Conservation (phyloP, 345 rosid species). For the Aethionema arabicum region DNA sequence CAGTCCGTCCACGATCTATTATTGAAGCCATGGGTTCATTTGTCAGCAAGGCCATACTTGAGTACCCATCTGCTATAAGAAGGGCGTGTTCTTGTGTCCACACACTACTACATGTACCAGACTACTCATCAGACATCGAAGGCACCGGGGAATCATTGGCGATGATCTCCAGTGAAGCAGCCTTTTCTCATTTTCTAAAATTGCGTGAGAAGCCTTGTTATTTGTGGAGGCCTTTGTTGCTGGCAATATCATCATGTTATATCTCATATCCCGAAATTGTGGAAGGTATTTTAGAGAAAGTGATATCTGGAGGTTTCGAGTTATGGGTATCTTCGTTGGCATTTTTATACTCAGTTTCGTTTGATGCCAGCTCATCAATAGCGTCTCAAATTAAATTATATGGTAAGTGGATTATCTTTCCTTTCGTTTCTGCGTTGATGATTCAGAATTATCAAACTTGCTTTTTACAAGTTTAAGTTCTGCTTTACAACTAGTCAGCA, state of each 20-base stretch:
- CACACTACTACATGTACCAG: conserved; percentile 62
- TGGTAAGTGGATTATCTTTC: conserved; percentile 43
- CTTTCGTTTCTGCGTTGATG: conserved; percentile 5
- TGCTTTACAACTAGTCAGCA: conserved; percentile 13
- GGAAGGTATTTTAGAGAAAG: conserved; percentile 57
- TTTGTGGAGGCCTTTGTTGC: conserved; percentile 71
- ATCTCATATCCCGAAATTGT: conserved; percentile 53
- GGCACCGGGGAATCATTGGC: conserved; percentile 54
- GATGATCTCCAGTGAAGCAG: conserved; percentile 52
- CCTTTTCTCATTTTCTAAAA: conserved; percentile 63
- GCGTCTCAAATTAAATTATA: conserved; percentile 62
- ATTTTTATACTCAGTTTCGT: conserved; percentile 42
- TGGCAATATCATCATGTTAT: conserved; percentile 78
- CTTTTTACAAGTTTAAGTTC: conserved; percentile 11
- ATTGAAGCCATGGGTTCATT: conserved; percentile 72
- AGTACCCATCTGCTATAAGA: conserved; percentile 74
- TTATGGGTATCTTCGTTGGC: conserved; percentile 70
- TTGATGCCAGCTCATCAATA: conserved; percentile 43
- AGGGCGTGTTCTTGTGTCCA: conserved; percentile 82
- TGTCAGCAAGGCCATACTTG: conserved; percentile 63
- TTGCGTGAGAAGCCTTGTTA: conserved; percentile 60
- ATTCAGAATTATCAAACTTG: conserved; percentile 9
- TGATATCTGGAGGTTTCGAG: conserved; percentile 52
- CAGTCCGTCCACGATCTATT: conserved; percentile 60
- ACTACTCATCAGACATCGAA: conserved; percentile 55